Evolutionary conservation across 306 rosid species (phyloP), one percentile per base, ranked within the genome.

Genomic region (Abrus pulchellus): DNA sequence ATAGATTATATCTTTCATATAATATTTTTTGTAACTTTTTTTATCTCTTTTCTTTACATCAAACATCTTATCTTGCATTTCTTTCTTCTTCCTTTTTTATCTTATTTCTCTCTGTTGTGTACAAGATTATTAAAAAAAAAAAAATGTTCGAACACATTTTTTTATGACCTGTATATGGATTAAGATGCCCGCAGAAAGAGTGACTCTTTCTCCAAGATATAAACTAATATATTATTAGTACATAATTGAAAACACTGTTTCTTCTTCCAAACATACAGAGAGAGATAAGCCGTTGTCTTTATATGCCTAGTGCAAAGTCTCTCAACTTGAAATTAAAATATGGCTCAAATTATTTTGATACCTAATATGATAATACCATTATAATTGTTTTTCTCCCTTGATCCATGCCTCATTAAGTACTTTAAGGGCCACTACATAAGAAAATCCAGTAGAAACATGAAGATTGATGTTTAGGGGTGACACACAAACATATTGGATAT

Each of bases 231-330:
- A 20, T 20, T 45, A 64, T 62, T 63, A 72, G 1, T 13, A 7
- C n/a, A 27, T 44, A 38, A 74, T 74, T 60, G 63, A 80, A 75
- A 50, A 81, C 74, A 74, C 34, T 68, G 75, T 43, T 74, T 73
- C 67, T 78, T 76, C 76, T 62, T 75, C 50, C 65, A 45, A 54
- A 60, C 75, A 57, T 72, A 13, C 40, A 67, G 55, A 43, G 13
- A 56, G 32, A 59, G 30, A 74, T 64, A 66, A 72, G 41, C 57
- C 56, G 38, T 60, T 80, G 75, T 70, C 67, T 41, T 80, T 77
- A 72, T 76, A 33, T 54, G 71, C 75, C 75, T 72, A 48, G 70
- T 68, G 69, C 90, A 83, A 53, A 50, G 75, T 80, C 47, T 63
- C 9, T 12, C 48, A 47, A 44, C 76, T 61, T 53, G 1, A 65